These are phyloP conservation scores for Saccharomycopsis fibuligera DNA, from an alignment of 805 yeast species.

Conservation along the genomic window DNA sequence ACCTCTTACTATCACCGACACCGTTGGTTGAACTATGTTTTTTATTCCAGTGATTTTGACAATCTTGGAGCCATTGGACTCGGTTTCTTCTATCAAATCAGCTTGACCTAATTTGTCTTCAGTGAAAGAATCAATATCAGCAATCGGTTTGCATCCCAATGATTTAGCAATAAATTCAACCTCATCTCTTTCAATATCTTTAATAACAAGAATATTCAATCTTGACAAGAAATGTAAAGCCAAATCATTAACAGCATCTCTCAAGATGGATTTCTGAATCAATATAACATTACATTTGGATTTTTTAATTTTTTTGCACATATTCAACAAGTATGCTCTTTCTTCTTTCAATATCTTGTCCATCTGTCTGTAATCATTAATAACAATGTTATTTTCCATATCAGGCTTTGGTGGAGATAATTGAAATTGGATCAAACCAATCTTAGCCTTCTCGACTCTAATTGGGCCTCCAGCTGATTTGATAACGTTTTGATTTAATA, in stretches of 20 bases:
- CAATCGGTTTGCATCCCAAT: conserved; percentile 91
- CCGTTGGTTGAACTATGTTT: conserved; percentile 44
- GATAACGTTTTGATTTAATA: conserved; percentile 82
- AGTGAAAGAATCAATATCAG: conserved; percentile 87
- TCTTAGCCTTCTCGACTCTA: conserved; percentile 87
- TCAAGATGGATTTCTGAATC: conserved; percentile 85
- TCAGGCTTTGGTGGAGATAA: conserved; percentile 96
- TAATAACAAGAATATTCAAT: conserved; percentile 87
- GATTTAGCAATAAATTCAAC: conserved; percentile 80
- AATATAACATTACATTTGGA: conserved; percentile 90
- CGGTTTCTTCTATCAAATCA: conserved; percentile 86
- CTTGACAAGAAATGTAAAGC: conserved; percentile 93
- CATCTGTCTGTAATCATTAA: conserved; percentile 98
- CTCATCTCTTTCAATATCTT: conserved; percentile 94
- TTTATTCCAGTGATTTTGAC: conserved; percentile 83
- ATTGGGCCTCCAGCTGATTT: conserved; percentile 94
- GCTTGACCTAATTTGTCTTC: conserved; percentile 92
- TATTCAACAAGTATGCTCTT: conserved; percentile 88
- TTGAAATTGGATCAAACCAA: conserved; percentile 89
- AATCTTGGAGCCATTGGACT: conserved; percentile 82
- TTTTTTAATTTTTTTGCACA: conserved; percentile 94
- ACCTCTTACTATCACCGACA: conserved; percentile 89
- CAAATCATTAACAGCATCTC: conserved; percentile 92
- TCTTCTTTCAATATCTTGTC: conserved; percentile 97
- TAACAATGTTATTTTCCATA: conserved; percentile 95